Percentiles rank a stretch among this genome's conserved stretches.
phyloP scores from a whole-genome alignment of 2,329 filamentous ascomycete genomes.

The Escovopsis weberi region DNA sequence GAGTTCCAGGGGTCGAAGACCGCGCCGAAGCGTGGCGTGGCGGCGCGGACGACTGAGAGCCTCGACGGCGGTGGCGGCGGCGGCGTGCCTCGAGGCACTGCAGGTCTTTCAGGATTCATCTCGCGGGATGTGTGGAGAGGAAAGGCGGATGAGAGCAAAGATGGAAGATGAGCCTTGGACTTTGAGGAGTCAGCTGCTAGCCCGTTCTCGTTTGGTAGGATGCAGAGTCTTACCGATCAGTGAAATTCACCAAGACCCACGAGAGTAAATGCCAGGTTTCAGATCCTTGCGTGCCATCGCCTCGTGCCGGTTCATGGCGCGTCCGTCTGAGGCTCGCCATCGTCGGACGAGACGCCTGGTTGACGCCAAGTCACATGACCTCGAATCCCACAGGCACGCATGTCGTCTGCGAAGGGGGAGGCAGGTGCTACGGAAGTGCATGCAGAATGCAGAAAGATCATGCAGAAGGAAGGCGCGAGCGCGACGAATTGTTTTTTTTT shows the following conservation, averaged over 20 bases:
- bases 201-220: background rate
- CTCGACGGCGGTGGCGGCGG: conserved; percentile 1
- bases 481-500: too few species aligned
- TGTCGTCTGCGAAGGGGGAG: background rate
- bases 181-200: background rate
- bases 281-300: too few species aligned
- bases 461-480: too few species aligned
- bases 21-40: conserved; percentile 27
- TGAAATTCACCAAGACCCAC: background rate
- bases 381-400: background rate
- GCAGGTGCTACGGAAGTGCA: background rate
- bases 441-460: background rate
- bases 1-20: conserved; percentile 59
- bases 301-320: conserved; percentile 7
- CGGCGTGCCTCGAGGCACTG: background rate
- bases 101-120: background rate
- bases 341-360: conserved; percentile 7
- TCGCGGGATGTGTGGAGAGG: too few species aligned
- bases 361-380: conserved; percentile 16
- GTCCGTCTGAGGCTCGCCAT: conserved; percentile 8
- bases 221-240: background rate
- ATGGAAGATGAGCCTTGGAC: background rate
- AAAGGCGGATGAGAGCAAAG: too few species aligned
- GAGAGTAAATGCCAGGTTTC: background rate
- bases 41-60: conserved; percentile 16